Conservation (phyloP, 345 rosid genomes). For the Stellera chamaejasme region DNA sequence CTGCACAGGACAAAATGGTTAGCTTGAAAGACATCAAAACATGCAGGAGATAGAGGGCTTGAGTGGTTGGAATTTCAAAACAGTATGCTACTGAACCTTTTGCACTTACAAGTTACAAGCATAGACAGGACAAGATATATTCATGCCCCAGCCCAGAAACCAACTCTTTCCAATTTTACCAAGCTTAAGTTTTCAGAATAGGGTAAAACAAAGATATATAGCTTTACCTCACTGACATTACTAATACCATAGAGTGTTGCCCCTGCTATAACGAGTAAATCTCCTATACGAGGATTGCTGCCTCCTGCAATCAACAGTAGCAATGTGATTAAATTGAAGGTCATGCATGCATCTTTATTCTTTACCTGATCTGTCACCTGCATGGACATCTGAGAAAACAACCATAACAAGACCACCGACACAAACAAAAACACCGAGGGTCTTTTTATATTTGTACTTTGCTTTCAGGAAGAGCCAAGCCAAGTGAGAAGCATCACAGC, state of each 20-base stretch:
- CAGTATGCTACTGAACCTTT: no score
- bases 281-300: conserved; percentile 61
- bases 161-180: neutral
- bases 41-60: no score
- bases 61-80: no score
- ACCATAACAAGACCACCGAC: conserved; percentile 71
- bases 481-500: conserved; percentile 78
- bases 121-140: no score
- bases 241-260: conserved; percentile 62
- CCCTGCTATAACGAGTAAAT: conserved; percentile 59
- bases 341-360: no score
- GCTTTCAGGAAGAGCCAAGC: conserved; percentile 68
- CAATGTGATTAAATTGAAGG: no score
- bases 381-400: conserved; percentile 90
- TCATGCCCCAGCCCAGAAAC: no score
- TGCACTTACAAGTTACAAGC: no score
- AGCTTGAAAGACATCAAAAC: no score
- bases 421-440: conserved; percentile 69
- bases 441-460: conserved; percentile 70
- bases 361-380: conserved; percentile 64
- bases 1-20: conserved; percentile 26
- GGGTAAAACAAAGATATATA: neutral
- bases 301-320: conserved; percentile 38
- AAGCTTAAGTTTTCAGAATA: neutral
- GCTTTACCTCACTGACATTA: conserved; percentile 62